Evolutionary conservation across 2,329 filamentous ascomycete species (phyloP).

Genomic region (Teratosphaeria pseudoeucalypti): DNA sequence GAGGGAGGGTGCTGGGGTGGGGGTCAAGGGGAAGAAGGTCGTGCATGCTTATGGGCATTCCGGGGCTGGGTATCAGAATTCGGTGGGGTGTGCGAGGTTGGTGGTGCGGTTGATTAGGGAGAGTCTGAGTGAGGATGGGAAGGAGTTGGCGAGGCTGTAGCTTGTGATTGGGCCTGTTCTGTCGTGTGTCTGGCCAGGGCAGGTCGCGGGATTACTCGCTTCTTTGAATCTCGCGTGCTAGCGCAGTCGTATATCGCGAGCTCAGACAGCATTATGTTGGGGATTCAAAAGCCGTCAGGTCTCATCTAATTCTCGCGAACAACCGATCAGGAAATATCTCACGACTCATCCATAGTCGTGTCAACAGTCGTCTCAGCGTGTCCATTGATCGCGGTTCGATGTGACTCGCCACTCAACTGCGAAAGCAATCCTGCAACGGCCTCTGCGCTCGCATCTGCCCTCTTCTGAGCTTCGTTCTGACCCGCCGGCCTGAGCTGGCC

Average conservation of each 20-base stretch:
- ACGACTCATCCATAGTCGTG: neutral
- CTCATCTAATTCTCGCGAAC: neutral
- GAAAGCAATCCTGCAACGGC: conserved; percentile 38
- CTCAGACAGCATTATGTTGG: neutral
- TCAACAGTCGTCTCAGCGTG: neutral
- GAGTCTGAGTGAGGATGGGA: conserved; percentile 5
- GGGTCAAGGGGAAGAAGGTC: conserved; percentile 21
- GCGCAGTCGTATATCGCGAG: too few species aligned
- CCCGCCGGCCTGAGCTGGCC: conserved; percentile 51
- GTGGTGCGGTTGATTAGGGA: conserved; percentile 20
- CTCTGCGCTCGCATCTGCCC: conserved; percentile 37
- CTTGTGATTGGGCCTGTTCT: neutral
- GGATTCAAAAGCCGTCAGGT: neutral
- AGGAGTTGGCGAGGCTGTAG: neutral
- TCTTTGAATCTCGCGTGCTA: too few species aligned
- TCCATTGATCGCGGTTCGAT: neutral
- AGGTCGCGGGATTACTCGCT: neutral
- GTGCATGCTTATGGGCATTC: conserved; percentile 41
- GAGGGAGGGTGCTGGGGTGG: neutral
- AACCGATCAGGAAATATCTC: neutral
- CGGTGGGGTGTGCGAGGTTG: conserved; percentile 18
- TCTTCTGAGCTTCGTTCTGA: conserved; percentile 29
- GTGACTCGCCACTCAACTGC: conserved; percentile 4
- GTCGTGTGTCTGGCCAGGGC: too few species aligned
- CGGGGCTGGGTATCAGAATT: conserved; percentile 33